Percentiles rank a stretch among this genome's conserved stretches.
Evolutionary conservation across 179 eudicot species (phyloP).

Genomic region (Beta lomatogona): DNA sequence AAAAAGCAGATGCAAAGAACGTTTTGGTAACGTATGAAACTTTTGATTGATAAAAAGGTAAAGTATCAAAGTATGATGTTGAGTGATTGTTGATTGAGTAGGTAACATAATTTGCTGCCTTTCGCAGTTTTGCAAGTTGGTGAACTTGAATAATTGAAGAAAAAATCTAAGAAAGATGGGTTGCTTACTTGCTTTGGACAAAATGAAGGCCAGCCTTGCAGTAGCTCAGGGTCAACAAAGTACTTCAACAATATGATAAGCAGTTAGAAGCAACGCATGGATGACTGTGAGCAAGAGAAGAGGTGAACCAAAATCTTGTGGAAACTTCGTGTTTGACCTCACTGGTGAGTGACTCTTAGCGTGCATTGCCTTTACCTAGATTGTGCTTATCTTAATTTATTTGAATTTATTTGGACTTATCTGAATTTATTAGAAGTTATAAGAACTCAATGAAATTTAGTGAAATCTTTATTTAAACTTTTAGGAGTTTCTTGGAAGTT

Average conservation of each 20-base stretch:
- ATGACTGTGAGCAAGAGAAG: not conserved
- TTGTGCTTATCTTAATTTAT: no score
- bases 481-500: no score
- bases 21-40: not conserved
- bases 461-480: no score
- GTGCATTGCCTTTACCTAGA: no score
- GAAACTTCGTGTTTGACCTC: constrained; percentile 3
- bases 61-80: not conserved
- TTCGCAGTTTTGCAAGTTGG: not conserved
- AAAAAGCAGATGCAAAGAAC: constrained; percentile 1
- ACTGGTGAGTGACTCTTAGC: no score
- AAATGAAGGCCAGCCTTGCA: not conserved
- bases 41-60: not conserved
- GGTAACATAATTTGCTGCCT: not conserved
- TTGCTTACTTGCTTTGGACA: not conserved
- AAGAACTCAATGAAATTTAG: no score
- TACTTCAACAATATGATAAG: not conserved
- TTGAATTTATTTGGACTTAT: no score
- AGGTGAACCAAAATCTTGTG: not conserved
- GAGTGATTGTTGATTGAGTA: constrained; percentile 4
- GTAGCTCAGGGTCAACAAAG: constrained; percentile 4
- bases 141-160: not conserved
- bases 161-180: not conserved
- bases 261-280: not conserved
- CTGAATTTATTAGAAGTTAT: no score